These are phyloP conservation scores for Heritiera fomes DNA, from an alignment of 345 rosid species.

Conservation along the genomic window DNA sequence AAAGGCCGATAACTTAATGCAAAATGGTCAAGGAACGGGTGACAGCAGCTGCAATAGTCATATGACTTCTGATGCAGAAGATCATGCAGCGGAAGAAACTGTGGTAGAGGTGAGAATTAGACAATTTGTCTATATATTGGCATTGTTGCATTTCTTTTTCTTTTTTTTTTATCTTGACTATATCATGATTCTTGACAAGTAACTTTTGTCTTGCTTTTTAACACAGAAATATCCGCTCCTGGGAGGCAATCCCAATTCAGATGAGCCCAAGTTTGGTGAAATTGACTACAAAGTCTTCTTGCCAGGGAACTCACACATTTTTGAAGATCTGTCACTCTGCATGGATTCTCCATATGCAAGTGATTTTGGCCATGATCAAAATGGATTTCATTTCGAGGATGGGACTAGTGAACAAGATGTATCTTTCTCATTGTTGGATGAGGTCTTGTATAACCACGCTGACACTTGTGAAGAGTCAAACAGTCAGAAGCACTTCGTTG, in stretches of 20 bases:
- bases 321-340: constrained; percentile 35
- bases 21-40: constrained; percentile 30
- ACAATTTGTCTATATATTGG: background rate
- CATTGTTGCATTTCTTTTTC: background rate
- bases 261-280: constrained; percentile 35
- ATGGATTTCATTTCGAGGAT: constrained; percentile 52
- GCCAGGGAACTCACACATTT: constrained; percentile 40
- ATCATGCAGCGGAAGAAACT: constrained; percentile 41
- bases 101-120: constrained; percentile 41
- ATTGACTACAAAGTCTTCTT: constrained; percentile 46
- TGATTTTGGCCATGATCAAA: constrained; percentile 68
- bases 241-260: constrained; percentile 28
- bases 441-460: constrained; percentile 44
- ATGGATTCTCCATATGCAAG: constrained; percentile 59
- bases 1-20: constrained; percentile 33
- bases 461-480: constrained; percentile 47
- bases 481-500: constrained; percentile 32
- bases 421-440: constrained; percentile 51
- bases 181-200: constrained; percentile 8
- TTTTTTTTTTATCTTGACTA: background rate
- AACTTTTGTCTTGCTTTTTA: constrained; percentile 16
- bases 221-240: constrained; percentile 39
- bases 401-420: constrained; percentile 59
- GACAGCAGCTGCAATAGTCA: constrained; percentile 51
- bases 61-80: constrained; percentile 55